Conservation (phyloP, 495 filamentous ascomycete genomes). For the Penicillium crystallinum region DNA sequence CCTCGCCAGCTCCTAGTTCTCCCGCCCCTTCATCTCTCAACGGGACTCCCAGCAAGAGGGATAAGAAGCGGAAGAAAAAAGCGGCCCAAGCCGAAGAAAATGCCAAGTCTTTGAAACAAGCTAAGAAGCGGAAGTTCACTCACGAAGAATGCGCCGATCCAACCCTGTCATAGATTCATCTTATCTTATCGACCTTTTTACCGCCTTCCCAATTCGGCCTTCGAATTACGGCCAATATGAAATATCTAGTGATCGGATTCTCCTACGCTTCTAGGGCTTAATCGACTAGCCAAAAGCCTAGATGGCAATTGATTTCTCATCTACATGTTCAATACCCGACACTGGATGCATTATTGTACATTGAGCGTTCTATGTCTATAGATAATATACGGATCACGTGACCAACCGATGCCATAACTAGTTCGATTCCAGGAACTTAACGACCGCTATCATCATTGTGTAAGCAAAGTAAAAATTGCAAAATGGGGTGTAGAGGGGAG, state of each 20-base stretch:
- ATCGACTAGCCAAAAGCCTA: not conserved
- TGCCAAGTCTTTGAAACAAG: not conserved
- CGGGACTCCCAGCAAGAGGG: not conserved
- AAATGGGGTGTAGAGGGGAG: constrained; percentile 16
- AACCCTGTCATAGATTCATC: not conserved
- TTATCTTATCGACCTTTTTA: not conserved
- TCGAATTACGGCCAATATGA: not conserved
- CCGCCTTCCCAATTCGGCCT: not conserved
- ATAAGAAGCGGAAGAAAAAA: not conserved
- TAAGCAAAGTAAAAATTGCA: constrained; percentile 7
- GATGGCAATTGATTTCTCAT: not conserved
- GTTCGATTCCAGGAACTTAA: constrained; percentile 32
- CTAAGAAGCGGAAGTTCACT: not conserved
- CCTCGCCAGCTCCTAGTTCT: not conserved
- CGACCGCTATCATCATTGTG: constrained; percentile 26
- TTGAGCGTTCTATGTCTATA: not conserved
- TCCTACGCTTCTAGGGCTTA: no score
- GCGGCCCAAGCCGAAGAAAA: not conserved
- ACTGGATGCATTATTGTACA: not conserved
- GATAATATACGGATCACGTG: not conserved
- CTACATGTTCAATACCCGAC: not conserved
- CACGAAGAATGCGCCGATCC: not conserved
- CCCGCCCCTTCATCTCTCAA: not conserved
- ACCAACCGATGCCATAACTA: not conserved
- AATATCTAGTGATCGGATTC: no score